These are phyloP conservation scores for Rhizopus sp. DNA, from an alignment of 371 early-diverging fungal species.

Conservation along the genomic window DNA sequence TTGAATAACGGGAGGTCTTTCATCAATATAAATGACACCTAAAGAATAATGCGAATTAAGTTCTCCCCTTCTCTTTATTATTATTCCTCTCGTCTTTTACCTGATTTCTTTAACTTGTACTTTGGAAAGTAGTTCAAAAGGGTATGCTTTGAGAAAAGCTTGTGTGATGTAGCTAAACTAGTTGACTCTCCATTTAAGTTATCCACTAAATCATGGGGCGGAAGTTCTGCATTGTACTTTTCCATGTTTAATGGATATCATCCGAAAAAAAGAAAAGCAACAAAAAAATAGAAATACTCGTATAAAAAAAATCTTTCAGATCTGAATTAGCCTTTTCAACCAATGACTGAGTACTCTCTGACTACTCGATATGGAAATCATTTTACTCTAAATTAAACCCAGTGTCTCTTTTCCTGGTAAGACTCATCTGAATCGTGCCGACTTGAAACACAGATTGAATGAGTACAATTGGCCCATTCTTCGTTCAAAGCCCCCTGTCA, in stretches of 20 bases:
- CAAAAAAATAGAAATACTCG: too few relatives aligned
- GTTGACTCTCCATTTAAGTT: neutral
- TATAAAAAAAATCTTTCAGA: too few relatives aligned
- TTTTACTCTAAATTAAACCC: too few relatives aligned
- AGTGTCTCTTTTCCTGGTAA: too few relatives aligned
- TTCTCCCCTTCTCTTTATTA: neutral
- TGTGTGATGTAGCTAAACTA: constrained; percentile 16
- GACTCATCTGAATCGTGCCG: too few relatives aligned
- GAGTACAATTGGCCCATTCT: too few relatives aligned
- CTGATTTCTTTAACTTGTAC: constrained; percentile 24
- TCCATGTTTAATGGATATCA: neutral
- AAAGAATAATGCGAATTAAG: neutral
- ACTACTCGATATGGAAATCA: too few relatives aligned
- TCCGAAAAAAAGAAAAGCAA: too few relatives aligned
- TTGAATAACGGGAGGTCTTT: constrained; percentile 45
- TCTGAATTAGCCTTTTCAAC: too few relatives aligned
- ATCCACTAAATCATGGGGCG: neutral
- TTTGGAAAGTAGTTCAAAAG: constrained; percentile 24
- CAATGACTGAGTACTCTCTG: too few relatives aligned
- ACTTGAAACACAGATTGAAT: too few relatives aligned
- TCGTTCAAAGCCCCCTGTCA: too few relatives aligned
- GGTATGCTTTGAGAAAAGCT: constrained; percentile 24
- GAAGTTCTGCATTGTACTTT: neutral
- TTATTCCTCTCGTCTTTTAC: constrained; percentile 5
- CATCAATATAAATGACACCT: constrained; percentile 49